Percentiles rank a stretch among this genome's conserved stretches.
Conservation (phyloP, 2,329 filamentous ascomycete genomes). For the Pseudogymnoascus sp. region DNA sequence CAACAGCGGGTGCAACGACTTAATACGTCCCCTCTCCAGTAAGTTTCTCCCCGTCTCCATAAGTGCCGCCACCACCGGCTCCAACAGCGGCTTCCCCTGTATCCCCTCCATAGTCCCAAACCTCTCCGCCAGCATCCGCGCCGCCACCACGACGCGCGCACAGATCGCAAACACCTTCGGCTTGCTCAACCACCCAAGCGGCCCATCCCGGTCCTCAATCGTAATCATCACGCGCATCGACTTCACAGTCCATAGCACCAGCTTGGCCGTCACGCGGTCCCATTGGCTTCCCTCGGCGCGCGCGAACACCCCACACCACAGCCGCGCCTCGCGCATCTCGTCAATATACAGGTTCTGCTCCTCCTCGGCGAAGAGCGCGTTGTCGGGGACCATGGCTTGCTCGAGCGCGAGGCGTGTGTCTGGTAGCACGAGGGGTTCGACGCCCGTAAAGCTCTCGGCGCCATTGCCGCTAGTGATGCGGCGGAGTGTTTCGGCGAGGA, state of each 20-base stretch:
- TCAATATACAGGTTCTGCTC: slow-evolving; percentile 94
- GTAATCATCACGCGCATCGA: slow-evolving; percentile 17
- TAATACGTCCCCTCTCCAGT: not conserved
- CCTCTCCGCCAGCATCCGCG: slow-evolving; percentile 12
- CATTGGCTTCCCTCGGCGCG: slow-evolving; percentile 12
- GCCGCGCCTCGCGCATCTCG: slow-evolving; percentile 60
- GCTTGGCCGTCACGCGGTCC: slow-evolving; percentile 4
- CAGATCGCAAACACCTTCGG: slow-evolving; percentile 58
- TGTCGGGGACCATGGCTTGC: slow-evolving; percentile 44
- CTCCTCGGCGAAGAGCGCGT: slow-evolving; percentile 74
- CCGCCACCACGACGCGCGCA: slow-evolving; percentile 32
- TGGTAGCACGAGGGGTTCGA: not conserved
- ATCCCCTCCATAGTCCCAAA: not conserved
- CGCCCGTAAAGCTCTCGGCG: not conserved
- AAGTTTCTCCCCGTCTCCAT: not conserved
- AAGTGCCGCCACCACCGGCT: not conserved
- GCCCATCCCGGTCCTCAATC: slow-evolving; percentile 44
- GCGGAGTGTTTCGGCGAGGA: slow-evolving; percentile 28
- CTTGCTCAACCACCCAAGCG: slow-evolving; percentile 65
- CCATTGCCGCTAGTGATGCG: slow-evolving; percentile 9
- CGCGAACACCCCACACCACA: slow-evolving; percentile 44
- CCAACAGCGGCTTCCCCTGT: not conserved
- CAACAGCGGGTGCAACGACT: not conserved
- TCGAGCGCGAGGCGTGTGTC: slow-evolving; percentile 25
- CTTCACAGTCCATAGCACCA: not conserved